phyloP scores from a whole-genome alignment of 805 yeast species.

The Sugiyamaella chiloensis region DNA sequence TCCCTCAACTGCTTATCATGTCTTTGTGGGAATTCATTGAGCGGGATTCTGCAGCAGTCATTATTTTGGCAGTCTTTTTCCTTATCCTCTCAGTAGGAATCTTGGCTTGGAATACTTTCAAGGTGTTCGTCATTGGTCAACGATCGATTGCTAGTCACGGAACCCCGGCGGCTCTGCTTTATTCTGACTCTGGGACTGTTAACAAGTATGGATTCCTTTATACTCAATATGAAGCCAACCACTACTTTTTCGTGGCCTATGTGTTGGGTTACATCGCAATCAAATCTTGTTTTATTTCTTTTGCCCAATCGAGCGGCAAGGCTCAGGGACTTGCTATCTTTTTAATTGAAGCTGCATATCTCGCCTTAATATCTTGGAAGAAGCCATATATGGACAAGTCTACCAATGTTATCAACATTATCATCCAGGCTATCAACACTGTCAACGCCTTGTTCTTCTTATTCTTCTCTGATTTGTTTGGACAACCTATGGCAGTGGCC shows the following conservation, averaged over 20 bases:
- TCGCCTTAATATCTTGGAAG: conserved; percentile 57
- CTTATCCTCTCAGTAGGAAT: conserved; percentile 58
- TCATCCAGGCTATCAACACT: conserved; percentile 67
- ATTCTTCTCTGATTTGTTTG: conserved; percentile 81
- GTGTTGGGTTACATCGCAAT: conserved; percentile 57
- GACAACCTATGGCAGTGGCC: conserved; percentile 72
- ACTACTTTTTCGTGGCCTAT: conserved; percentile 80
- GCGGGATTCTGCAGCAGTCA: conserved; percentile 83
- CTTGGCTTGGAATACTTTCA: conserved; percentile 61
- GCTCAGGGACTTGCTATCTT: conserved; percentile 76
- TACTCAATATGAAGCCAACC: conserved; percentile 79
- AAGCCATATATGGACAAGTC: conserved; percentile 80
- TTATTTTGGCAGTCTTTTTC: conserved; percentile 74
- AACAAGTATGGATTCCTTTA: conserved; percentile 85
- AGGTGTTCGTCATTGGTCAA: conserved; percentile 61
- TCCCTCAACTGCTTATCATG: conserved; percentile 72
- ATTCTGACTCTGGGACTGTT: conserved; percentile 70
- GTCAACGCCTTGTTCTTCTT: conserved; percentile 80
- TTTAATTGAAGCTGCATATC: conserved; percentile 69
- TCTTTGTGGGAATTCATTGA: conserved; percentile 85
- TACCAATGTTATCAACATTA: conserved; percentile 72
- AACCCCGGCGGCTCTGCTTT: conserved; percentile 84
- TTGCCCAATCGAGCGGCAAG: conserved; percentile 78
- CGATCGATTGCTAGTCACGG: conserved; percentile 56
- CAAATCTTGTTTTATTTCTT: conserved; percentile 70